phyloP scores from a whole-genome alignment of 129 eudicot species.

The Escallonia rubra region DNA sequence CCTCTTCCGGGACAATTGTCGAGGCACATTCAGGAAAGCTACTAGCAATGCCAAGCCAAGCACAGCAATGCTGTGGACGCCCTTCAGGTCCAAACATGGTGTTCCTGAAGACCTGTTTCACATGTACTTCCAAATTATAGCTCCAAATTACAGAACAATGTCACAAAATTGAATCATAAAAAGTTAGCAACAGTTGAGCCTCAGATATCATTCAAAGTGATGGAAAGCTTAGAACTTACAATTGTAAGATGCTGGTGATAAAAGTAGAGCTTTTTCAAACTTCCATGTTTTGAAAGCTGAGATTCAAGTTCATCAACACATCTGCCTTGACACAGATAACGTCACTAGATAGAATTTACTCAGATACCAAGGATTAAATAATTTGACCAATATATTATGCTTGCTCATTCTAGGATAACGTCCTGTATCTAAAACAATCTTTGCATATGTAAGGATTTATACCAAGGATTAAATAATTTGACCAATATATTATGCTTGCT shows the following conservation, averaged over 20 bases:
- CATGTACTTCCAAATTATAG: constrained; percentile 15
- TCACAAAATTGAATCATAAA: neutral
- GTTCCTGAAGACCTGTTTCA: constrained; percentile 83
- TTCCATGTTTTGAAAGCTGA: constrained; percentile 88
- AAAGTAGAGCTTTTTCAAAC: constrained; percentile 93
- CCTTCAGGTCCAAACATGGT: constrained; percentile 99
- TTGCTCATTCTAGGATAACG: no score
- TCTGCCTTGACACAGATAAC: constrained; percentile 45
- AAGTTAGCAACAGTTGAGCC: constrained; percentile 1
- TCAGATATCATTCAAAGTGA: neutral
- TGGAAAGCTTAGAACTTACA: constrained; percentile 37
- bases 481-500: no score
- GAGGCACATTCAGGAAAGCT: constrained; percentile 99
- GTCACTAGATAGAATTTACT: neutral
- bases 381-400: no score
- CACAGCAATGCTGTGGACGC: constrained; percentile 99
- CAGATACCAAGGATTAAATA: neutral
- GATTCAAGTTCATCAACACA: constrained; percentile 98
- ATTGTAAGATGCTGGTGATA: constrained; percentile 98
- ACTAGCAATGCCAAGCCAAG: constrained; percentile 99
- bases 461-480: no score
- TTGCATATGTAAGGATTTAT: no score
- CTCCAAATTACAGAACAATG: neutral
- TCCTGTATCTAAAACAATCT: no score
- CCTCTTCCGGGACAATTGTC: constrained; percentile 93